phyloP scores from a whole-genome alignment of 441 rosid species.

The Brassica balearica region DNA sequence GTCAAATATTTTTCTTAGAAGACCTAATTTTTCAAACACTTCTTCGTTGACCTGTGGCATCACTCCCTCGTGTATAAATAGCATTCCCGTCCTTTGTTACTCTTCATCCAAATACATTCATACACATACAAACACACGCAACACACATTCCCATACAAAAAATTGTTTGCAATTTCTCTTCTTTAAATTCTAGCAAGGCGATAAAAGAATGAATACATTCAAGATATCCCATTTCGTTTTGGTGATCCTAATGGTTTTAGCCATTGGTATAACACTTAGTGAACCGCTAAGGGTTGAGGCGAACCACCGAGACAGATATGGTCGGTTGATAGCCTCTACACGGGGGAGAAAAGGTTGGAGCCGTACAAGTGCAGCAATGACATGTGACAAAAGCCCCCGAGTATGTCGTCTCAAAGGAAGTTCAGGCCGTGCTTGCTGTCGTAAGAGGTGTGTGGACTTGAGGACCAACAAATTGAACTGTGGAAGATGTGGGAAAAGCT shows the following conservation, averaged over 20 bases:
- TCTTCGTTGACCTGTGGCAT: constrained; percentile 29
- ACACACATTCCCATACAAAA: constrained; percentile 9
- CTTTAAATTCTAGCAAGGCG: not conserved
- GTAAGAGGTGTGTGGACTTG: constrained; percentile 63
- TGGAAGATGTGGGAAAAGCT: constrained; percentile 70
- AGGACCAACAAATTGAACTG: constrained; percentile 54
- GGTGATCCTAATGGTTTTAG: constrained; percentile 42
- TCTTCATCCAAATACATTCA: constrained; percentile 35
- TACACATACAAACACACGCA: constrained; percentile 31
- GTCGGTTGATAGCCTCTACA: constrained; percentile 27
- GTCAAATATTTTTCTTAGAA: constrained; percentile 37
- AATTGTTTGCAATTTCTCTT: not conserved
- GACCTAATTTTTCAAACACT: constrained; percentile 9
- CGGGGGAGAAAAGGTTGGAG: constrained; percentile 40
- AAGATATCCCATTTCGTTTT: constrained; percentile 42
- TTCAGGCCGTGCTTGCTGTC: constrained; percentile 70
- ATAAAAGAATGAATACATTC: constrained; percentile 47
- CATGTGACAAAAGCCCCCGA: constrained; percentile 59
- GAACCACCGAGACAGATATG: constrained; percentile 13
- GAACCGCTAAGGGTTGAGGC: constrained; percentile 29
- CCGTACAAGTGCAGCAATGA: constrained; percentile 36
- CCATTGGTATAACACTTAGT: constrained; percentile 36
- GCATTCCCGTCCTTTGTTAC: constrained; percentile 22
- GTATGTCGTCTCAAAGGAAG: constrained; percentile 64
- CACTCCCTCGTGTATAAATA: constrained; percentile 47